These are phyloP conservation scores for Wickerhamiella bombiphila DNA, from an alignment of 805 yeast species.

Conservation along the genomic window DNA sequence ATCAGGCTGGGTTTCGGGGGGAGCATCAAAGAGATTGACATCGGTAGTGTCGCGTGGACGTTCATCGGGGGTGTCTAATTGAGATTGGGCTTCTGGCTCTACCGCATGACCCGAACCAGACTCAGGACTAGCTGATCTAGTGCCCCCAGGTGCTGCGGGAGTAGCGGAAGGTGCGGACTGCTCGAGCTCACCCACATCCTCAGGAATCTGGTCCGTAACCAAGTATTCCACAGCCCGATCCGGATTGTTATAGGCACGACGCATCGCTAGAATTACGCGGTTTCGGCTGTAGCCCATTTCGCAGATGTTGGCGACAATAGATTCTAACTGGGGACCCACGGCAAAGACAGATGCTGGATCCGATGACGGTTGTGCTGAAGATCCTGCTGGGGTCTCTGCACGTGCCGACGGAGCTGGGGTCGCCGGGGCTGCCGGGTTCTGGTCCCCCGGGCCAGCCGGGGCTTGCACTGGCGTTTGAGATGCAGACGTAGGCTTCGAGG, in stretches of 20 bases:
- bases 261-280: slow-evolving; percentile 77
- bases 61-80: neutral
- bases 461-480: no score
- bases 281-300: slow-evolving; percentile 91
- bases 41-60: slow-evolving; percentile 16
- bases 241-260: slow-evolving; percentile 94
- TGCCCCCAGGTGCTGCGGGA: slow-evolving; percentile 16
- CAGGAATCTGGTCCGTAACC: slow-evolving; percentile 71
- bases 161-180: slow-evolving; percentile 16
- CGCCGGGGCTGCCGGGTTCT: slow-evolving; percentile 17
- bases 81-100: neutral
- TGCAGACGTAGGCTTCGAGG: slow-evolving; percentile 12
- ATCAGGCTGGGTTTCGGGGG: slow-evolving; percentile 22
- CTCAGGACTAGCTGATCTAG: slow-evolving; percentile 15
- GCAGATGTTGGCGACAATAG: slow-evolving; percentile 63
- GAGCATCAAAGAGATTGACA: slow-evolving; percentile 28
- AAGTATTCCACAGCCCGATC: slow-evolving; percentile 95
- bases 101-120: neutral
- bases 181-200: slow-evolving; percentile 27
- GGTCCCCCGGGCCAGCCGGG: no score
- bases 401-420: slow-evolving; percentile 17
- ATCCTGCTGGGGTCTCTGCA: neutral
- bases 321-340: slow-evolving; percentile 62
- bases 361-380: slow-evolving; percentile 2
- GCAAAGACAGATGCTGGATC: slow-evolving; percentile 33